phyloP scores from a whole-genome alignment of 495 filamentous ascomycete species.

The Darksidea phi region DNA sequence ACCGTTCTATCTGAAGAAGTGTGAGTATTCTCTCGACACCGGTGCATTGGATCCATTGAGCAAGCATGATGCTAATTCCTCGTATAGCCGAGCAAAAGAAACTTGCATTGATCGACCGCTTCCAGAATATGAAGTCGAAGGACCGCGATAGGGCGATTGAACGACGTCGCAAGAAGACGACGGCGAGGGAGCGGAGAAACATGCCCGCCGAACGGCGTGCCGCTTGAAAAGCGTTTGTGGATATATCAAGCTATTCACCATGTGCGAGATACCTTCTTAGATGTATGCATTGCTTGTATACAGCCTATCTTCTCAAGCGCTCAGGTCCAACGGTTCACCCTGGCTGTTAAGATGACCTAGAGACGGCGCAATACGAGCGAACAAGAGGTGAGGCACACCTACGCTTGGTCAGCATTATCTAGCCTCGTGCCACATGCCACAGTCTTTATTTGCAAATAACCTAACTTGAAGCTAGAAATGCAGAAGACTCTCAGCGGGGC shows the following conservation, averaged over 20 bases:
- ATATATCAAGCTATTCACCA: not conserved
- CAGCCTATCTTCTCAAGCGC: too few species aligned
- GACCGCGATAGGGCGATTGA: slow-evolving; percentile 79
- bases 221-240: not conserved
- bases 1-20: slow-evolving; percentile 87
- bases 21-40: slow-evolving; percentile 24
- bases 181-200: slow-evolving; percentile 74
- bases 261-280: not conserved
- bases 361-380: not conserved
- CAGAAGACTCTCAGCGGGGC: too few species aligned
- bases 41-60: too few species aligned
- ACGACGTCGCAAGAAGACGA: slow-evolving; percentile 78
- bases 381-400: not conserved
- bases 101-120: slow-evolving; percentile 72
- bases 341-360: too few species aligned
- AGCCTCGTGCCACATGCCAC: too few species aligned
- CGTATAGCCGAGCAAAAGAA: slow-evolving; percentile 74
- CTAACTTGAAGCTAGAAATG: too few species aligned
- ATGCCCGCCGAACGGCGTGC: slow-evolving; percentile 62
- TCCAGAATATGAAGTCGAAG: slow-evolving; percentile 72
- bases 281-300: not conserved
- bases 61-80: slow-evolving; percentile 4
- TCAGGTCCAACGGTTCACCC: too few species aligned
- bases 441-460: too few species aligned
- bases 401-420: too few species aligned